Evolutionary conservation across 306 rosid genomes (phyloP), one percentile per base, ranked within the genome.

Genomic region (Cicer cuneatum): DNA sequence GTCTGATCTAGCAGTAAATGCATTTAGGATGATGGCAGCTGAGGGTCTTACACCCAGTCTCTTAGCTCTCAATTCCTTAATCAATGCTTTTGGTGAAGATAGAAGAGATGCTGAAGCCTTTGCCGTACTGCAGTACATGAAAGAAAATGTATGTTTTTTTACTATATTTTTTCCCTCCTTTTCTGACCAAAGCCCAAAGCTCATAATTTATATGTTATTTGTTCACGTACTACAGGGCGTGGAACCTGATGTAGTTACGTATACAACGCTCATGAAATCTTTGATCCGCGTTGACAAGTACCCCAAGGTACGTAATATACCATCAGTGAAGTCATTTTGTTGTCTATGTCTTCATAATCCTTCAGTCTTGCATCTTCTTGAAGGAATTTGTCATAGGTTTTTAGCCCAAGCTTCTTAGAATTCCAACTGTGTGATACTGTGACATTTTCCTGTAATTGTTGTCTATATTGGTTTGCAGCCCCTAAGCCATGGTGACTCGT

Each of bases 191-290:
- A 58, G 1, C 41, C 19, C 24, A 35, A 63, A 58, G 1, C 37
- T 47, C 51, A 29, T 39, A 3, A 35, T 12, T 11, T 24, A n/a
- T 35, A 33, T 47, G 57, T 65, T 57, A 56, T 62, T 59, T 79
- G 74, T 76, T 83, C 67, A 24, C 58, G 60, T 43, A 82, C 74
- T 80, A 87, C 96, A 93, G 97, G 86, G 68, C 38, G 65, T 93
- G 78, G 88, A 91, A 78, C 93, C 97, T 64, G 98, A 93, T 79
- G 98, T 93, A 53, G 84, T 93, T 42, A 89, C 98, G n/a, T 93
- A 87, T 77, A 93, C 98, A n/a, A 93, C 98, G 0, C 97, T 93
- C 21, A 93, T 93, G 96, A 90, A 93, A 88, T 85, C 93, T 69
- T 81, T 93, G 82, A 84, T 91, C 69, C 96, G 92, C 16, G 97